Evolutionary conservation across 176 grass and related monocot species (phyloP).

Genomic region (Zoysia japonica): DNA sequence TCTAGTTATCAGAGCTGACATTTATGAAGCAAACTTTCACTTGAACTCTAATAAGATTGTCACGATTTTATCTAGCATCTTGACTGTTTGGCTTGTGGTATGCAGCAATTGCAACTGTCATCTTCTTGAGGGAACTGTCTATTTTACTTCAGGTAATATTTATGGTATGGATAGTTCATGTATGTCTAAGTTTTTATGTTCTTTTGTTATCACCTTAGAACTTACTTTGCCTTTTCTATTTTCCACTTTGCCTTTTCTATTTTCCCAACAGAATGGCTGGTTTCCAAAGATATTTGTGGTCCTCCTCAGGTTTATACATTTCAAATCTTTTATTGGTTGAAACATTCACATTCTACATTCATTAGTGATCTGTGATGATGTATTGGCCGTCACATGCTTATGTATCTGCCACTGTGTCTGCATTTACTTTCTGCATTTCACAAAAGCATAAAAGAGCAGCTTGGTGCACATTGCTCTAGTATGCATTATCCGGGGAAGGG

Average conservation of each 20-base stretch:
- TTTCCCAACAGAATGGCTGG: conserved; percentile 45
- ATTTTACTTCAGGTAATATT: conserved; percentile 49
- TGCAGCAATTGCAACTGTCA: conserved; percentile 64
- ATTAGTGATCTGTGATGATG: neutral
- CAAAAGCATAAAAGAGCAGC: too few species aligned
- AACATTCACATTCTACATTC: conserved; percentile 11
- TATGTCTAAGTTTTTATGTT: conserved; percentile 15
- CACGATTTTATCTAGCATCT: conserved; percentile 2
- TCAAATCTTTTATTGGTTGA: conserved; percentile 14
- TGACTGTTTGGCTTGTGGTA: conserved; percentile 24
- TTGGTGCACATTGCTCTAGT: too few species aligned
- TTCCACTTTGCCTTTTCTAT: conserved; percentile 7
- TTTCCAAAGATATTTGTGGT: conserved; percentile 55
- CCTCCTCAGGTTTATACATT: conserved; percentile 56
- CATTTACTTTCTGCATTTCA: neutral
- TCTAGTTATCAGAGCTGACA: neutral
- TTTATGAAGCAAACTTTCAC: neutral
- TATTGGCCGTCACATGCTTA: conserved; percentile 7
- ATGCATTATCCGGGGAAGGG: too few species aligned
- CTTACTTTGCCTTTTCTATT: conserved; percentile 21
- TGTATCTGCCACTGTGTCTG: neutral
- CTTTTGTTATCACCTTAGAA: neutral
- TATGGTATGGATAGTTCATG: neutral
- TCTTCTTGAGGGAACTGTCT: conserved; percentile 55
- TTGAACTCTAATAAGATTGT: conserved; percentile 25